Evolutionary conservation across 139 green algal species (phyloP).

Genomic region (Parachlorella kessleri): DNA sequence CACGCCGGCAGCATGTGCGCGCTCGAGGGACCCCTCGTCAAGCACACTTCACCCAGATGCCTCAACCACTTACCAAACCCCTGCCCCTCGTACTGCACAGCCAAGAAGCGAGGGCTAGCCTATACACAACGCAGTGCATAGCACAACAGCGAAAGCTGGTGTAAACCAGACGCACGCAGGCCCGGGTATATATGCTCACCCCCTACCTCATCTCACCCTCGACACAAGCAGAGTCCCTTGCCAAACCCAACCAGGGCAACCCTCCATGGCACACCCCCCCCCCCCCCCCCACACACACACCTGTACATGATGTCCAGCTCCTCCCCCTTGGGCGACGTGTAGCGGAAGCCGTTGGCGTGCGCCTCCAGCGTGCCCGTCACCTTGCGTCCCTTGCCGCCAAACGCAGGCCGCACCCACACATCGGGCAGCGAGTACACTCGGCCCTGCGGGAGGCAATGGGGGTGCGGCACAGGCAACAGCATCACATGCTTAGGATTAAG

Average conservation of each 20-base stretch:
- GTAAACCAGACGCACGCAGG: too few species aligned
- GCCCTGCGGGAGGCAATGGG: slow-evolving; percentile 24
- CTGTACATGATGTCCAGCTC: slow-evolving; percentile 93
- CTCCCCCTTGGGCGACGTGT: slow-evolving; percentile 84
- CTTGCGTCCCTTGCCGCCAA: slow-evolving; percentile 92
- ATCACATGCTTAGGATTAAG: too few species aligned
- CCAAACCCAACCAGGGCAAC: slow-evolving; percentile 5
- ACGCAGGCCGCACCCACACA: slow-evolving; percentile 92
- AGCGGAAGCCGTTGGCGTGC: slow-evolving; percentile 97
- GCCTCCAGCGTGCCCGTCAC: slow-evolving; percentile 90
- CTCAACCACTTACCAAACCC: too few species aligned
- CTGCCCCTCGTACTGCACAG: too few species aligned
- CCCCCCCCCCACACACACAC: background rate
- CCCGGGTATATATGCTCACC: too few species aligned
- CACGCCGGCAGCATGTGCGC: slow-evolving; percentile 1
- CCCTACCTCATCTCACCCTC: too few species aligned
- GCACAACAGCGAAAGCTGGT: too few species aligned
- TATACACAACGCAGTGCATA: too few species aligned
- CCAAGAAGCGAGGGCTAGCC: too few species aligned
- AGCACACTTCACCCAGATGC: too few species aligned
- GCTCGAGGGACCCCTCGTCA: background rate
- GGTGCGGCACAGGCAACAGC: slow-evolving; percentile 5
- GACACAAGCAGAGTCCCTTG: too few species aligned
- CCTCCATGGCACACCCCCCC: slow-evolving; percentile 25
- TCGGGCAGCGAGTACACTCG: slow-evolving; percentile 86